Conservation (phyloP, 2,329 filamentous ascomycete genomes). For the Arthrobotrys megalospora region DNA sequence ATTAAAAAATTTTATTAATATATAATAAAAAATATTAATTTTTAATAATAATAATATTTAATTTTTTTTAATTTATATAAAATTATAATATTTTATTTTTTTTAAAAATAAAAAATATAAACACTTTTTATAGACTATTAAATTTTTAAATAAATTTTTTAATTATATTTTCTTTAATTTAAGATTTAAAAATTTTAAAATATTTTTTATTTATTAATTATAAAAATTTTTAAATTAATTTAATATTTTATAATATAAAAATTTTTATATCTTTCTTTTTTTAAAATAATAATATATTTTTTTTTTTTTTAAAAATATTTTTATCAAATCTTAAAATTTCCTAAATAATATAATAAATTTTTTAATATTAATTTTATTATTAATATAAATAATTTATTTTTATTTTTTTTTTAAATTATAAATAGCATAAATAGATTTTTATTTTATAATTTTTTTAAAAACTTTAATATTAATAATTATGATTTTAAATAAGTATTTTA, state of each 20-base stretch:
- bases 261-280: too few relatives aligned
- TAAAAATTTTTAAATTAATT: constrained; percentile 1
- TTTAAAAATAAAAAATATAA: constrained; percentile 5
- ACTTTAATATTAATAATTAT: too few relatives aligned
- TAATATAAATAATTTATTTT: constrained; percentile 18
- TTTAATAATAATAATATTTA: constrained; percentile 29
- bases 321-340: too few relatives aligned
- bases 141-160: too few relatives aligned
- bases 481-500: too few relatives aligned
- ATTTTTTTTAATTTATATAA: constrained; percentile 21
- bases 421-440: constrained; percentile 1
- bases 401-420: constrained; percentile 1
- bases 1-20: constrained; percentile 4
- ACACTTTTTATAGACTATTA: too few relatives aligned
- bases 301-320: too few relatives aligned
- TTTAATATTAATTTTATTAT: too few relatives aligned
- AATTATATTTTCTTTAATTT: too few relatives aligned
- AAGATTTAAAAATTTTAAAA: constrained; percentile 15
- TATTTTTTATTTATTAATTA: constrained; percentile 8
- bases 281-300: too few relatives aligned
- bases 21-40: not conserved
- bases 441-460: constrained; percentile 11
- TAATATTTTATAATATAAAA: too few relatives aligned
- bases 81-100: not conserved
- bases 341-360: too few relatives aligned